These are phyloP conservation scores for Trichoderma erinaceum DNA, from an alignment of 495 filamentous ascomycete genomes.

Conservation along the genomic window DNA sequence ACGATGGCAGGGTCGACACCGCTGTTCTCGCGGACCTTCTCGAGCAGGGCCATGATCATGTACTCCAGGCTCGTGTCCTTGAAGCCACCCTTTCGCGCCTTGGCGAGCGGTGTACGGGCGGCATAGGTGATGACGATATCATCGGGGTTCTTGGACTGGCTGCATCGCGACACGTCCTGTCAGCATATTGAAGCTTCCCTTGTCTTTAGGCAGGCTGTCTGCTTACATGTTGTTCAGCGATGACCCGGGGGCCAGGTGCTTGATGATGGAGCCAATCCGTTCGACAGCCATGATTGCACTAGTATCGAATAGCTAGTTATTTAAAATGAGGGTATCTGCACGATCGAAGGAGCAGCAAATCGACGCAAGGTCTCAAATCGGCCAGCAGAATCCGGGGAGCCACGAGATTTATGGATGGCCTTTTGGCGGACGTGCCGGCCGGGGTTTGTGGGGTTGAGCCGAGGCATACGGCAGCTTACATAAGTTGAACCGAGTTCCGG, in stretches of 20 bases:
- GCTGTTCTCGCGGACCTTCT: constrained; percentile 66
- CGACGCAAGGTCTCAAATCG: background rate
- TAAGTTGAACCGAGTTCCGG: background rate
- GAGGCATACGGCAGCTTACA: constrained; percentile 5
- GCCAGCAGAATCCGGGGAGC: background rate
- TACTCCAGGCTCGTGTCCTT: constrained; percentile 92
- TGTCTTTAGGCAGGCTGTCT: background rate
- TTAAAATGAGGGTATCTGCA: background rate
- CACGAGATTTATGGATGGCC: constrained; percentile 6
- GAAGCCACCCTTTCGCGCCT: constrained; percentile 77
- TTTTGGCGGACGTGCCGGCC: background rate
- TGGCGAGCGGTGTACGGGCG: constrained; percentile 71
- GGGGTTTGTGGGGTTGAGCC: constrained; percentile 13
- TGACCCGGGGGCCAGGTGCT: constrained; percentile 70
- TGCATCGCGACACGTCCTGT: constrained; percentile 30
- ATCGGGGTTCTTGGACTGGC: constrained; percentile 89
- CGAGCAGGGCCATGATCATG: constrained; percentile 69
- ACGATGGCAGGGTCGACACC: constrained; percentile 76
- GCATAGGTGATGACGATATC: constrained; percentile 90
- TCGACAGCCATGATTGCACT: constrained; percentile 68
- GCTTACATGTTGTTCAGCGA: constrained; percentile 72
- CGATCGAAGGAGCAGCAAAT: background rate
- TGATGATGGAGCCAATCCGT: constrained; percentile 78
- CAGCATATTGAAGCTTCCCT: background rate
- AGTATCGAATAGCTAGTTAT: no score